Evolutionary conservation across 805 yeast genomes (phyloP).

Genomic region (Sugiyamaella boreocaroliniensis): DNA sequence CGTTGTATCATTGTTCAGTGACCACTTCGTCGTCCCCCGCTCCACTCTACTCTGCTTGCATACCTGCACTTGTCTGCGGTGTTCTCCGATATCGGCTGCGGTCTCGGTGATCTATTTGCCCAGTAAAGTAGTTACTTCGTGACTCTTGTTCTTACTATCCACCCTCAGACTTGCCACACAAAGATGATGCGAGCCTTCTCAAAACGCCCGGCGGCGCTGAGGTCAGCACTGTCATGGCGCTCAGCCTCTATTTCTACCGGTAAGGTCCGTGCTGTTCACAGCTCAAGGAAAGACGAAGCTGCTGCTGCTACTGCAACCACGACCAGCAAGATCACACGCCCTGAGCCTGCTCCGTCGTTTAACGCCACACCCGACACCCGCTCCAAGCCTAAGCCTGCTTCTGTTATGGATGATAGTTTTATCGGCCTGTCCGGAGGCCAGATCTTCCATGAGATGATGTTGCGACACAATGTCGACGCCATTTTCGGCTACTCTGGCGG

Average conservation of each 20-base stretch:
- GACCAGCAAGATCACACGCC: slow-evolving; percentile 22
- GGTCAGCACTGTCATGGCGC: neutral
- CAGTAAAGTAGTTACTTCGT: neutral
- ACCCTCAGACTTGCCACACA: neutral
- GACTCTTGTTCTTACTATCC: neutral
- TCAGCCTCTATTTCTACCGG: neutral
- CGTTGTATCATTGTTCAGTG: no score
- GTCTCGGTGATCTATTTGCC: neutral
- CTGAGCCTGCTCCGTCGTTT: slow-evolving; percentile 34
- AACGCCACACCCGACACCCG: slow-evolving; percentile 18
- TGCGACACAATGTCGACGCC: slow-evolving; percentile 90
- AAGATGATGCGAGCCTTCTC: slow-evolving; percentile 4
- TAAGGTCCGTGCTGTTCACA: neutral
- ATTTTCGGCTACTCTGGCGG: slow-evolving; percentile 99
- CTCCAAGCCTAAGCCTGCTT: neutral
- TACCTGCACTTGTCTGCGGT: neutral
- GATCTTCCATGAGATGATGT: slow-evolving; percentile 98
- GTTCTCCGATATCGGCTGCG: neutral
- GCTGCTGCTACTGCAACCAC: slow-evolving; percentile 6
- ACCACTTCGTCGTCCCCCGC: no score
- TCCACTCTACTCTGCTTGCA: neutral
- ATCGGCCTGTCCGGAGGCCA: slow-evolving; percentile 98
- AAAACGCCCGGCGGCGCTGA: neutral
- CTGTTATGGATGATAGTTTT: slow-evolving; percentile 54
- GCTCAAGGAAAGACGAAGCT: neutral